A percentile compares a stretch with the other conserved stretches of the same genome.
phyloP scores from a whole-genome alignment of 2,329 filamentous ascomycete species.

The Helotiales sp. region DNA sequence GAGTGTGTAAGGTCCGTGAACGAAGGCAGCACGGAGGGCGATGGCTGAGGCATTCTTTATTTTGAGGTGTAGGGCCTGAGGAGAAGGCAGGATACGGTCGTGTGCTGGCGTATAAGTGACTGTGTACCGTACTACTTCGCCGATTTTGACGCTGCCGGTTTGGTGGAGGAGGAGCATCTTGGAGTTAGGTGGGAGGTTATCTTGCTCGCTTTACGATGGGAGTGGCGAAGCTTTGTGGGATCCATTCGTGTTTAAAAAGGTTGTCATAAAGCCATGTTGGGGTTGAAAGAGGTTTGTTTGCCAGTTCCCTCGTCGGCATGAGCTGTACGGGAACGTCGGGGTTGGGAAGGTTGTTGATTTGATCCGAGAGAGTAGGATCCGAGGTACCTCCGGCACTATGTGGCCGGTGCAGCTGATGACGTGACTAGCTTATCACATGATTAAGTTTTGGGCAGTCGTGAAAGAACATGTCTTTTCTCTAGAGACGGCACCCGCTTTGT shows the following conservation, averaged over 20 bases:
- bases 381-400: too few relatives aligned
- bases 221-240: not conserved
- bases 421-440: too few relatives aligned
- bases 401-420: too few relatives aligned
- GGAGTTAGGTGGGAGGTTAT: conserved; percentile 11
- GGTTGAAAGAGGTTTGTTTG: not conserved
- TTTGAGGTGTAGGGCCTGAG: conserved; percentile 78
- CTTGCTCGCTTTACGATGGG: not conserved
- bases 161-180: conserved; percentile 91
- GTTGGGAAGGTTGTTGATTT: not conserved
- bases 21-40: conserved; percentile 89
- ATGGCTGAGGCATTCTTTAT: conserved; percentile 92
- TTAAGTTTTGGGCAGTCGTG: too few relatives aligned
- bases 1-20: conserved; percentile 93
- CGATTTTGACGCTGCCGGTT: conserved; percentile 88
- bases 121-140: conserved; percentile 90
- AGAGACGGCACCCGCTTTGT: too few relatives aligned
- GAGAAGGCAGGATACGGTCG: conserved; percentile 89
- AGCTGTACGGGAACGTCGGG: not conserved
- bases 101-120: conserved; percentile 88
- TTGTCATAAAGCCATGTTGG: not conserved
- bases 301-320: not conserved
- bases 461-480: too few relatives aligned
- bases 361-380: too few relatives aligned
- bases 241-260: too few relatives aligned